Conservation (phyloP, 2,329 filamentous ascomycete species). For the Chrysosporium keratinophilum region DNA sequence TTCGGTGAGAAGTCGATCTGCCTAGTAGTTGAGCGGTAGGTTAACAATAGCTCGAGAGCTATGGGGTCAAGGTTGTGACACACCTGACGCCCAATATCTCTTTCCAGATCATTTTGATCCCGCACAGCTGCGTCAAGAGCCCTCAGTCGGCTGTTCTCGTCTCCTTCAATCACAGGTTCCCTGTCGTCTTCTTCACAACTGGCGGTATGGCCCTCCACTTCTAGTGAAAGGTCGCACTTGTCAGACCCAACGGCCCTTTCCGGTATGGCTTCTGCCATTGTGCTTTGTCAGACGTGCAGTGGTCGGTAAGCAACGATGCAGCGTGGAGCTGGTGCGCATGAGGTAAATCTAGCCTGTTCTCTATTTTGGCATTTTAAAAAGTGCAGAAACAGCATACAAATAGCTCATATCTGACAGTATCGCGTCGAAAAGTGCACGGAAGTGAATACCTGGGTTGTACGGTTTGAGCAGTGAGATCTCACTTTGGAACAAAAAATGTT, state of each 20-base stretch:
- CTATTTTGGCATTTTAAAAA: not conserved
- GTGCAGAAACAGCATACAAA: not conserved
- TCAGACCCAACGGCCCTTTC: not conserved
- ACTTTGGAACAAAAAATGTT: not conserved
- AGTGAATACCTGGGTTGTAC: not conserved
- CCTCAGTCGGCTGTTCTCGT: slow-evolving; percentile 52
- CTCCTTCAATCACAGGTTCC: slow-evolving; percentile 19
- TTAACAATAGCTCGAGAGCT: not conserved
- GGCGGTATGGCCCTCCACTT: not conserved
- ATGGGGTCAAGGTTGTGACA: not conserved
- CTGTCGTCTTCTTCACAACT: not conserved
- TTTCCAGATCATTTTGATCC: slow-evolving; percentile 81
- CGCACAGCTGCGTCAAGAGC: slow-evolving; percentile 60
- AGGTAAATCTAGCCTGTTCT: not conserved
- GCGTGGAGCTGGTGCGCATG: not conserved
- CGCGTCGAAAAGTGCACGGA: not conserved
- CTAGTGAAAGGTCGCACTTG: not conserved
- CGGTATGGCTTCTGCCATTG: not conserved
- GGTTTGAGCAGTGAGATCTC: not conserved
- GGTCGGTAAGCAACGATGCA: not conserved
- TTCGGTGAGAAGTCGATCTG: slow-evolving; percentile 49
- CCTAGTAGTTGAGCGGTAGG: slow-evolving; percentile 26
- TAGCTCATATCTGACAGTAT: not conserved
- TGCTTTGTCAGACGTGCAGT: not conserved
- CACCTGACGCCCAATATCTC: slow-evolving; percentile 62